Evolutionary conservation across 495 filamentous ascomycete genomes (phyloP).

Genomic region (Penicillium verhagenii): DNA sequence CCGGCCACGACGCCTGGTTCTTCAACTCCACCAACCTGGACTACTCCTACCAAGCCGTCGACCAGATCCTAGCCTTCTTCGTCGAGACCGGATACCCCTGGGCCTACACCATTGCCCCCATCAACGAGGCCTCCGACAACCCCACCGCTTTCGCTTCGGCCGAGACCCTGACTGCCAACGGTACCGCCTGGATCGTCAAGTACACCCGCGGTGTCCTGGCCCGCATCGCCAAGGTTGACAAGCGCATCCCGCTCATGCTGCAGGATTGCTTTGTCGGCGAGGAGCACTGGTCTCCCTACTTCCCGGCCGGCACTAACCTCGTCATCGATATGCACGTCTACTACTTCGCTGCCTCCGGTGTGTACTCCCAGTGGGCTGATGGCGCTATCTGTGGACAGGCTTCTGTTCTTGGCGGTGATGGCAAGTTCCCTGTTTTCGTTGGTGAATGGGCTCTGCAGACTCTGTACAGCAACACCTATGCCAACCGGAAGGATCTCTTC

Average conservation of each 20-base stretch:
- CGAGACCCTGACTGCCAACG: slow-evolving; percentile 9
- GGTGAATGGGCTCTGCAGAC: slow-evolving; percentile 19
- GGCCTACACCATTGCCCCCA: slow-evolving; percentile 21
- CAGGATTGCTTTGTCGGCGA: slow-evolving; percentile 16
- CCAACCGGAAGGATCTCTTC: slow-evolving; percentile 12
- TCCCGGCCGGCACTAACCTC: slow-evolving; percentile 8
- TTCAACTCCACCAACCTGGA: slow-evolving; percentile 25
- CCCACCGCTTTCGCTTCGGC: slow-evolving; percentile 2
- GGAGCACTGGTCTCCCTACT: slow-evolving; percentile 15
- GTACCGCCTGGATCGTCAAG: slow-evolving; percentile 13
- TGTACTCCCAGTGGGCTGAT: slow-evolving; percentile 17
- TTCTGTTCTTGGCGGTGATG: slow-evolving; percentile 12
- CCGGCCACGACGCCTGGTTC: slow-evolving; percentile 27
- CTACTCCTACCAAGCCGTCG: slow-evolving; percentile 24
- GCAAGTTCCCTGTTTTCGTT: slow-evolving; percentile 16
- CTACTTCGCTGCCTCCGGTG: slow-evolving; percentile 15
- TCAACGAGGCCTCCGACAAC: slow-evolving; percentile 23
- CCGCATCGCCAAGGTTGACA: slow-evolving; percentile 8
- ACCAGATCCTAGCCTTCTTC: slow-evolving; percentile 21
- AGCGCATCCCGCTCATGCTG: slow-evolving; percentile 12
- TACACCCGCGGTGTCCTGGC: slow-evolving; percentile 6
- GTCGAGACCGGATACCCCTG: slow-evolving; percentile 20
- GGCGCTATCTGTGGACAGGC: slow-evolving; percentile 16
- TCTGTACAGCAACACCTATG: slow-evolving; percentile 13
- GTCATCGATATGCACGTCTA: slow-evolving; percentile 18